Conservation (phyloP, 352 stramenopile genomes). For the Phytophthora kernoviae region DNA sequence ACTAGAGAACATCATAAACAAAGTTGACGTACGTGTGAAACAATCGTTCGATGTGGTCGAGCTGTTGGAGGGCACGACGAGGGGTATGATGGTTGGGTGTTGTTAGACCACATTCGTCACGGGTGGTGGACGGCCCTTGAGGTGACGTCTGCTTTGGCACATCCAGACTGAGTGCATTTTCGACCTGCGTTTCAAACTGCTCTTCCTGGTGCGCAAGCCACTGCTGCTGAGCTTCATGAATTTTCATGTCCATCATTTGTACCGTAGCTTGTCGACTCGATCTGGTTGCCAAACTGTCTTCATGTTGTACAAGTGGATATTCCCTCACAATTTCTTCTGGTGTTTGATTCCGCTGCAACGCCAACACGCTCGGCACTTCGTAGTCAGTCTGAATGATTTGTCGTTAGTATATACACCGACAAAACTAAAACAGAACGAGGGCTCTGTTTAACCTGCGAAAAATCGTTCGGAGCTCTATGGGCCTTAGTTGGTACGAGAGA, state of each 20-base stretch:
- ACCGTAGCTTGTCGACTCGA: not conserved
- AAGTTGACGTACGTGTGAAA: constrained; percentile 6
- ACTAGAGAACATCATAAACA: not conserved
- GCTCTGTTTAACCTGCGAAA: not conserved
- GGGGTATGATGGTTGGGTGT: not conserved
- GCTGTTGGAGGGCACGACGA: constrained; percentile 3
- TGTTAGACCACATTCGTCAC: not conserved
- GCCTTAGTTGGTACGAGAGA: constrained; percentile 10
- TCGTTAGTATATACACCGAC: not conserved
- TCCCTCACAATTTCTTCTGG: not conserved
- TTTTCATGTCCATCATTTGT: not conserved
- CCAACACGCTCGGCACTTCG: constrained; percentile 4
- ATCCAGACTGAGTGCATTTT: not conserved
- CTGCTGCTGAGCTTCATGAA: constrained; percentile 2
- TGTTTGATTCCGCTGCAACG: constrained; percentile 5
- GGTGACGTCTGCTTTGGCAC: not conserved
- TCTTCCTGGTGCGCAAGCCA: constrained; percentile 14
- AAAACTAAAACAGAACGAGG: not conserved
- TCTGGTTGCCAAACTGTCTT: too few species aligned
- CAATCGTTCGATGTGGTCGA: constrained; percentile 9
- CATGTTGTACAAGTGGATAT: too few species aligned
- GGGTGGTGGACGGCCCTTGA: not conserved
- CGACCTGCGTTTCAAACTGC: constrained; percentile 3
- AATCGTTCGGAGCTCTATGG: not conserved
- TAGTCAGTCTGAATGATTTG: constrained; percentile 11